Base-by-base conservation (phyloP, 768 basidiomycete genomes). In the Suillus cothurnatus region DNA sequence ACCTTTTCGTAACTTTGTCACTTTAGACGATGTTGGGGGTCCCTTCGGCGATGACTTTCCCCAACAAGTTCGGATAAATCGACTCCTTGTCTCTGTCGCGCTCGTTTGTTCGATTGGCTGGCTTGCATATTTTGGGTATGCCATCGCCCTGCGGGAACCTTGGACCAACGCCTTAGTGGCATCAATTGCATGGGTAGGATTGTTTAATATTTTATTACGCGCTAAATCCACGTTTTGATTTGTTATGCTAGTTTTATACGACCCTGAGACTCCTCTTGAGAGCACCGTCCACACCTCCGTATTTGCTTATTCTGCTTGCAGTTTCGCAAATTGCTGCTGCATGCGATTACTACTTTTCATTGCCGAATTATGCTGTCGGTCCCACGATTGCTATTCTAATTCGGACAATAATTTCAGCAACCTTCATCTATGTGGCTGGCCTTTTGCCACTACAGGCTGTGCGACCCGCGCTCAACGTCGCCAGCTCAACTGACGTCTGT, bases 1-100 rank as follows among this genome's bases (percentile, higher is more conserved):
- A 32, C 87, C 86, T 1, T 86, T 87, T 68, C 72, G 74, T 26
- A 83, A 83, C 72, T 89, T 88, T 68, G 71, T 89, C 61, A 77
- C 78, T 12, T 72, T 82, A 14, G 79, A 84, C 60, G 86, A 88
- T 71, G 72, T 88, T n/a, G 76, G 77, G 45, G 82, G 81, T 55
- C 73, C 81, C 23, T 47, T 62, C 23, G 62, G 53, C 38, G 23
- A 65, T 47, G 49, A 64, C 12, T 23, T 64, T 31, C 47, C 62
- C 2, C 31, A 49, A 41, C 62, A 32, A 21, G 74, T 75, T 23
- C 70, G 73, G 61, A 83, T 79, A 65, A 68, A 64, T 57, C 73
- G 78, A 56, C 56, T 66, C 17, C 74, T 88, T 56, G 75, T 75
- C 43, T 67, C 68, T 11, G 69, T 86, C 28, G 77, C 83, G 1